Evolutionary conservation across 257 asterid species (phyloP).

Genomic region (Ilex asprella): DNA sequence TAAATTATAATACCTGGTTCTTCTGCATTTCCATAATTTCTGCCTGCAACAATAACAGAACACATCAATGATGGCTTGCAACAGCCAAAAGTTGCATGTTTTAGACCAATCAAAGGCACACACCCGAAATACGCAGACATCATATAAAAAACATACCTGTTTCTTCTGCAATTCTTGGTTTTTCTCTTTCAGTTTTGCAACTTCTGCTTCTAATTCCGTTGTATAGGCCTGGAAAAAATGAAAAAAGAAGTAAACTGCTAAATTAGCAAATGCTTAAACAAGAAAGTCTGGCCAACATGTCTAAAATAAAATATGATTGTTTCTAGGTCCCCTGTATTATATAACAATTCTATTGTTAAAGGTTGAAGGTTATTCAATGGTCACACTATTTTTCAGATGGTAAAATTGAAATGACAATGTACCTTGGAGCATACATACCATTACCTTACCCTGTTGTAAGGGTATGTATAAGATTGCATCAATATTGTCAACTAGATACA

Average conservation of each 20-base stretch:
- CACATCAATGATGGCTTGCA: not conserved
- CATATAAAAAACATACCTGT: conserved; percentile 15
- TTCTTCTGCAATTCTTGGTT: conserved; percentile 28
- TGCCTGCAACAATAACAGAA: conserved; percentile 20
- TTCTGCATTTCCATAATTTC: conserved; percentile 37
- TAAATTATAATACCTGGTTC: conserved; percentile 20
- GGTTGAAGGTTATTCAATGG: no score
- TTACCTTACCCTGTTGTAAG: no score
- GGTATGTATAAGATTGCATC: no score
- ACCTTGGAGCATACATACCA: no score
- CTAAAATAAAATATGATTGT: no score
- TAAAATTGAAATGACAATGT: no score
- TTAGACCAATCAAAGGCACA: not conserved
- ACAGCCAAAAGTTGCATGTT: conserved; percentile 1
- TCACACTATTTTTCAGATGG: no score
- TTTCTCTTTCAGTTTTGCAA: conserved; percentile 36
- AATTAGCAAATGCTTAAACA: not conserved
- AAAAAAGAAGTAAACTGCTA: not conserved
- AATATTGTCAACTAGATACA: no score
- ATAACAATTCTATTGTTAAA: no score
- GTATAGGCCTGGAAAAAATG: conserved; percentile 25
- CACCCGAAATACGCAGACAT: not conserved
- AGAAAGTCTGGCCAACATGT: no score
- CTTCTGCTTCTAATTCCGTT: conserved; percentile 40
- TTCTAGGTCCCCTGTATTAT: no score